Conservation (phyloP, 495 filamentous ascomycete species). For the Neurospora discreta region DNA sequence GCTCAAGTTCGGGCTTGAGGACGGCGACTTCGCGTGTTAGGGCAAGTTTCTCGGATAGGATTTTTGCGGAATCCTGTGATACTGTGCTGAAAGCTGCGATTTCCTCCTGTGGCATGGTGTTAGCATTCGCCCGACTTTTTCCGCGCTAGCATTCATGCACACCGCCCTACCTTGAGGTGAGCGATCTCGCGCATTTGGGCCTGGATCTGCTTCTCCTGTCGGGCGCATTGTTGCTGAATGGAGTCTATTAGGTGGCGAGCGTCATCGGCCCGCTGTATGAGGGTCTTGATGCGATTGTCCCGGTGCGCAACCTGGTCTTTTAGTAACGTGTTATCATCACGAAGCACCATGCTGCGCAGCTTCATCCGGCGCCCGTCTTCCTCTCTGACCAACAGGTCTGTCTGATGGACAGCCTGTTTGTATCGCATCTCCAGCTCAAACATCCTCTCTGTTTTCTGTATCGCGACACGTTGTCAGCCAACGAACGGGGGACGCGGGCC, state of each 20-base stretch:
- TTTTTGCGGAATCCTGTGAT: conserved; percentile 53
- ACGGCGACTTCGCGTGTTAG: conserved; percentile 59
- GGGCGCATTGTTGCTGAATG: conserved; percentile 42
- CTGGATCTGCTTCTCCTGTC: conserved; percentile 44
- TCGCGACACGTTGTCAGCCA: conserved; percentile 5
- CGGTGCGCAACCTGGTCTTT: conserved; percentile 27
- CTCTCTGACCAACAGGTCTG: conserved; percentile 50
- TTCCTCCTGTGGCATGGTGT: conserved; percentile 45
- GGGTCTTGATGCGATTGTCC: conserved; percentile 48
- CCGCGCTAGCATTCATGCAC: not conserved
- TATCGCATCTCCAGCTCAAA: conserved; percentile 56
- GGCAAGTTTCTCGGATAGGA: conserved; percentile 65
- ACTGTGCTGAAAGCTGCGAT: conserved; percentile 49
- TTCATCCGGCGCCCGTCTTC: conserved; percentile 56
- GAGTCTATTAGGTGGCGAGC: conserved; percentile 46
- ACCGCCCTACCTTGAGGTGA: conserved; percentile 48
- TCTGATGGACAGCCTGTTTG: conserved; percentile 43
- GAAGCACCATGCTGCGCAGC: conserved; percentile 53
- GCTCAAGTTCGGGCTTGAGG: conserved; percentile 67
- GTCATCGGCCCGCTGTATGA: conserved; percentile 47
- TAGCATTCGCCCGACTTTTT: conserved; percentile 2
- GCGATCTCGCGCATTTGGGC: conserved; percentile 51
- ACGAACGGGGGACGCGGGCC: not conserved
- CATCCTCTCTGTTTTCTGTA: conserved; percentile 23
- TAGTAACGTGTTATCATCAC: conserved; percentile 49